Evolutionary conservation across 805 yeast species (phyloP), one percentile per base, ranked within the genome.

Genomic region (Limtongozyma cylindracea): DNA sequence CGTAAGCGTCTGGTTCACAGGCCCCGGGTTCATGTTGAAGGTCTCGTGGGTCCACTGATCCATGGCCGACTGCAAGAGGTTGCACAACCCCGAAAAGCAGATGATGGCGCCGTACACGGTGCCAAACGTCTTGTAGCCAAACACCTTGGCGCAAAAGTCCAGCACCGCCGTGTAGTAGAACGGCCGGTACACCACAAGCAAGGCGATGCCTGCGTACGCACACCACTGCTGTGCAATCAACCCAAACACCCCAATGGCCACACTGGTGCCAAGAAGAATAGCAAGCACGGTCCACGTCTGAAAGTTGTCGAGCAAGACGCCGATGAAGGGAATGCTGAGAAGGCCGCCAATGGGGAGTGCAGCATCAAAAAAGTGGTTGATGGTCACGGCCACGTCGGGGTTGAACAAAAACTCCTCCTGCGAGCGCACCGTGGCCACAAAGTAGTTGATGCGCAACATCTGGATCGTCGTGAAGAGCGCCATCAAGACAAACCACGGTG

Each of bases 401-500:
- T 62, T 56, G 19, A 61, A 41, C 24, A 61, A 34, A 30, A 40
- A 61, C 8, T 53, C 37, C 32, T 61, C 61, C 34, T 61, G 69
- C n/a, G 67, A 48, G 23, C 55, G 51, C 25, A 61, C 47, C 10
- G 69, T 61, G 12, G 68, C 67, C 22, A 61, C 68, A 36, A 61
- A 61, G 38, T 61, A 61, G 38, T 61, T 61, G 24, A 61, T 40
- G 32, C 68, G 42, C 27, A 61, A 45, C 69, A 61, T 61, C 39
- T 55, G 64, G 26, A 61, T 49, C 11, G 61, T 56, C n/a, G 62
- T 73, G 41, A 80, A 76, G 2, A 62, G 37, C 13, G 76, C 61
- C 73, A 78, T 72, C 25, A 80, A 44, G 21, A 55, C 36, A 39
- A 80, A 84, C 88, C 93, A 78, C 3, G 72, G 58, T 4, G 74